A percentile compares a stretch with the other conserved stretches of the same genome.
Evolutionary conservation across 2,329 filamentous ascomycete species (phyloP).

Genomic region (Aureobasidium sp.): DNA sequence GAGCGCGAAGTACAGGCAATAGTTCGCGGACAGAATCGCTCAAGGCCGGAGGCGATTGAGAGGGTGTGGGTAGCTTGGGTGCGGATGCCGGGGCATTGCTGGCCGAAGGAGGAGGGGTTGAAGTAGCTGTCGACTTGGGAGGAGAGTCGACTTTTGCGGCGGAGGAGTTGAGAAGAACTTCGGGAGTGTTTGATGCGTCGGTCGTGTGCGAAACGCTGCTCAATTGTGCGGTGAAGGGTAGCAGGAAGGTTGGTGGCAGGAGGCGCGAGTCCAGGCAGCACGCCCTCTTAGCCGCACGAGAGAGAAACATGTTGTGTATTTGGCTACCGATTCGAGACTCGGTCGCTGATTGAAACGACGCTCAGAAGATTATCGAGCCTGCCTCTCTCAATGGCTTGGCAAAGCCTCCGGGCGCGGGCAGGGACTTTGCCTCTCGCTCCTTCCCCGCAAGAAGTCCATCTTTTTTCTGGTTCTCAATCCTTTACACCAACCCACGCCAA

Average conservation of each 20-base stretch:
- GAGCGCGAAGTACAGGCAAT: slow-evolving; percentile 64
- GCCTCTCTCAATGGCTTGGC: neutral
- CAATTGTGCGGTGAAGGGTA: slow-evolving; percentile 44
- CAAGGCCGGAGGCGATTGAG: slow-evolving; percentile 35
- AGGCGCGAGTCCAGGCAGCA: slow-evolving; percentile 50
- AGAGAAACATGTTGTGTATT: slow-evolving; percentile 31
- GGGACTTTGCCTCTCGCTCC: slow-evolving; percentile 4
- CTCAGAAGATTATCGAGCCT: neutral
- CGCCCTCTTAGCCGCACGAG: slow-evolving; percentile 55
- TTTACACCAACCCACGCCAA: slow-evolving; percentile 6
- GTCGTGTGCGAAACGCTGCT: slow-evolving; percentile 36
- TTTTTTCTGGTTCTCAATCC: slow-evolving; percentile 1
- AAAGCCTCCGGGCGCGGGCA: slow-evolving; percentile 1
- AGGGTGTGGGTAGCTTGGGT: slow-evolving; percentile 24
- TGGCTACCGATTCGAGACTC: neutral
- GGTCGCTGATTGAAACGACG: neutral
- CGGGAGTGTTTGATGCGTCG: slow-evolving; percentile 31
- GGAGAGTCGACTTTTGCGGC: slow-evolving; percentile 7
- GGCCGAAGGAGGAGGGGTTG: neutral
- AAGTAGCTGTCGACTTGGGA: neutral
- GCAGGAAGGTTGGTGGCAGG: slow-evolving; percentile 48
- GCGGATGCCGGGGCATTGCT: slow-evolving; percentile 10
- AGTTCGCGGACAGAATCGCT: slow-evolving; percentile 53
- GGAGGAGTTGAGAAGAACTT: slow-evolving; percentile 11
- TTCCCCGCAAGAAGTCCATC: slow-evolving; percentile 1